A percentile compares a stretch with the other conserved stretches of the same genome.
Conservation (phyloP, 1,139 yeast species). For the Pichia sp. region DNA sequence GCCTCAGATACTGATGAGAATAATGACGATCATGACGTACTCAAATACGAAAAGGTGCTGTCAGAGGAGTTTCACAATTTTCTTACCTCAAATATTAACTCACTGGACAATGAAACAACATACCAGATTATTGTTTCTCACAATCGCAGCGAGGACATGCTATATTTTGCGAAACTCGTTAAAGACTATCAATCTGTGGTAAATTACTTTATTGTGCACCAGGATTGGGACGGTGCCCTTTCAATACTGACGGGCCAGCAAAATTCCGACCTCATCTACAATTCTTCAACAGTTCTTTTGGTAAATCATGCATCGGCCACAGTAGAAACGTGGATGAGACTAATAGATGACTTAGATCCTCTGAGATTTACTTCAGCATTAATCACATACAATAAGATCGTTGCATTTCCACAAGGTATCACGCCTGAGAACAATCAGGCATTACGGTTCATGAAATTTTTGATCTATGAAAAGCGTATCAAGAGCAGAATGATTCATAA, state of each 20-base stretch:
- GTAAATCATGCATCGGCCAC: slow-evolving; percentile 65
- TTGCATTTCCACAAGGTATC: slow-evolving; percentile 25
- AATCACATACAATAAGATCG: slow-evolving; percentile 53
- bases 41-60: slow-evolving; percentile 25
- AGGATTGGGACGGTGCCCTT: slow-evolving; percentile 71
- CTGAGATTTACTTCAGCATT: slow-evolving; percentile 69
- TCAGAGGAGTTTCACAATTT: slow-evolving; percentile 43
- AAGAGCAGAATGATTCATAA: slow-evolving; percentile 56
- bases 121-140: slow-evolving; percentile 67
- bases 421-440: slow-evolving; percentile 50
- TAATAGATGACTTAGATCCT: slow-evolving; percentile 40
- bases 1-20: background rate
- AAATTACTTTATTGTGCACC: slow-evolving; percentile 57
- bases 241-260: slow-evolving; percentile 44
- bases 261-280: slow-evolving; percentile 48
- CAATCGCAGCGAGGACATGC: slow-evolving; percentile 54
- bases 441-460: slow-evolving; percentile 52
- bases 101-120: slow-evolving; percentile 56
- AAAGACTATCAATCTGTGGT: slow-evolving; percentile 66
- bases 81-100: slow-evolving; percentile 39
- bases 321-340: slow-evolving; percentile 71
- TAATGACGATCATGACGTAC: background rate
- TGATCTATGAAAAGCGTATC: slow-evolving; percentile 46
- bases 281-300: slow-evolving; percentile 60
- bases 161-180: slow-evolving; percentile 62